Conservation (phyloP, 768 basidiomycete genomes). For the Gloeopeniophorella convolvens region DNA sequence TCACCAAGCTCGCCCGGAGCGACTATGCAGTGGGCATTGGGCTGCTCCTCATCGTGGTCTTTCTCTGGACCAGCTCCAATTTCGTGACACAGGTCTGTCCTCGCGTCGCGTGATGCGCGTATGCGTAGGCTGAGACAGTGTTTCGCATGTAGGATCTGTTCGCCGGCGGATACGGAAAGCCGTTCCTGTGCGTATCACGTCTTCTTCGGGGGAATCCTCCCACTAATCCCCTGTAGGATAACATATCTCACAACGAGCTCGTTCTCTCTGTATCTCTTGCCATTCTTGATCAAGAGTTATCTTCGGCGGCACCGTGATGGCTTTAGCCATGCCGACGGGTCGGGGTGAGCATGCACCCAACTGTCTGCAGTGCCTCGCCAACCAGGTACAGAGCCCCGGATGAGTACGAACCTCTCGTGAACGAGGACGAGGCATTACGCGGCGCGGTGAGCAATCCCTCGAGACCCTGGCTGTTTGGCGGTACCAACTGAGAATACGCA, state of each 20-base stretch:
- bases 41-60: conserved; percentile 66
- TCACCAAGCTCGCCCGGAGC: conserved; percentile 17
- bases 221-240: conserved; percentile 39
- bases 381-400: conserved; percentile 16
- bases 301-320: conserved; percentile 17
- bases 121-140: no score
- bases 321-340: not conserved
- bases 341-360: conserved; percentile 1
- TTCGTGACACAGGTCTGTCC: conserved; percentile 72
- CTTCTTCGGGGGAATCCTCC: not conserved
- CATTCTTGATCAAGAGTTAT: conserved; percentile 38
- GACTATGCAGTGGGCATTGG: conserved; percentile 55
- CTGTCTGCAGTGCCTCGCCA: not conserved
- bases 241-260: conserved; percentile 90
- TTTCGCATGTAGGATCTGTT: conserved; percentile 36
- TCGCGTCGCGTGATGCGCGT: not conserved
- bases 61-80: conserved; percentile 85
- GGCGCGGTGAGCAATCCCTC: conserved; percentile 10
- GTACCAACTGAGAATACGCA: not conserved
- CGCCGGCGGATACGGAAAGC: conserved; percentile 76
- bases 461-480: no score
- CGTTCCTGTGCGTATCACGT: conserved; percentile 63
- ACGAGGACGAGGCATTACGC: conserved; percentile 18
- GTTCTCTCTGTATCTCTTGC: conserved; percentile 80
- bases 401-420: conserved; percentile 27